phyloP scores from a whole-genome alignment of 2,329 filamentous ascomycete genomes.

The Colletotrichum tropicale region DNA sequence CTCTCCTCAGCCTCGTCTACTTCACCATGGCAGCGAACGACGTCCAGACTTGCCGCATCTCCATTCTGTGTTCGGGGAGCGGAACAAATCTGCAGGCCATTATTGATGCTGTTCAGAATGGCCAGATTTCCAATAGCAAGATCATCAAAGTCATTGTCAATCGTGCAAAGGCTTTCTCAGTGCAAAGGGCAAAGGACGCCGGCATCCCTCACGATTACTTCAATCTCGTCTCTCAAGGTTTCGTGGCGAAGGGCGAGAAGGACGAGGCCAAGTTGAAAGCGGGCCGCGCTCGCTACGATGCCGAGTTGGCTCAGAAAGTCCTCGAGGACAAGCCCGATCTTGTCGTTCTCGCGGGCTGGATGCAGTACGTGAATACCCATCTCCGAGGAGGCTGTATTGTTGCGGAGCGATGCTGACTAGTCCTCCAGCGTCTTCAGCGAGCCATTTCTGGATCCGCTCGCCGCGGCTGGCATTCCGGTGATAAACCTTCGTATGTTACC shows the following conservation, averaged over 20 bases:
- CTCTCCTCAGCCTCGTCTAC: background rate
- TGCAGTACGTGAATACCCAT: background rate
- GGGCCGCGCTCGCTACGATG: slow-evolving; percentile 74
- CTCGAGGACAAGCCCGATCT: slow-evolving; percentile 71
- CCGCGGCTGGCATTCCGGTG: slow-evolving; percentile 65
- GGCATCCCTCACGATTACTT: slow-evolving; percentile 79
- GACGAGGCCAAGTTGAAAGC: slow-evolving; percentile 58
- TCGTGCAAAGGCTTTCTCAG: slow-evolving; percentile 45
- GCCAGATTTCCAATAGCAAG: slow-evolving; percentile 41
- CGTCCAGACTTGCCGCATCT: slow-evolving; percentile 50
- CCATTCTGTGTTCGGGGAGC: slow-evolving; percentile 74
- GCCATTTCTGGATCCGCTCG: slow-evolving; percentile 72
- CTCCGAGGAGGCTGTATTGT: background rate
- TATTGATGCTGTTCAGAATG: slow-evolving; percentile 49
- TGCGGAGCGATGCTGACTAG: background rate
- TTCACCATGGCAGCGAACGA: background rate
- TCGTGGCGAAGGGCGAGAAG: slow-evolving; percentile 60
- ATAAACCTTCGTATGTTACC: slow-evolving; percentile 74
- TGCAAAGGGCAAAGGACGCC: slow-evolving; percentile 47
- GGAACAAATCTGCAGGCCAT: slow-evolving; percentile 83
- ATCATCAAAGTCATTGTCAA: slow-evolving; percentile 55
- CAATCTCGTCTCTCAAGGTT: slow-evolving; percentile 79
- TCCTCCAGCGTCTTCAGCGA: background rate
- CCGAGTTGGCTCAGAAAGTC: slow-evolving; percentile 72
- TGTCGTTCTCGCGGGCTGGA: slow-evolving; percentile 84